These are phyloP conservation scores for Perkinsus olseni DNA, from an alignment of 169 alveolate genomes.

Conservation along the genomic window DNA sequence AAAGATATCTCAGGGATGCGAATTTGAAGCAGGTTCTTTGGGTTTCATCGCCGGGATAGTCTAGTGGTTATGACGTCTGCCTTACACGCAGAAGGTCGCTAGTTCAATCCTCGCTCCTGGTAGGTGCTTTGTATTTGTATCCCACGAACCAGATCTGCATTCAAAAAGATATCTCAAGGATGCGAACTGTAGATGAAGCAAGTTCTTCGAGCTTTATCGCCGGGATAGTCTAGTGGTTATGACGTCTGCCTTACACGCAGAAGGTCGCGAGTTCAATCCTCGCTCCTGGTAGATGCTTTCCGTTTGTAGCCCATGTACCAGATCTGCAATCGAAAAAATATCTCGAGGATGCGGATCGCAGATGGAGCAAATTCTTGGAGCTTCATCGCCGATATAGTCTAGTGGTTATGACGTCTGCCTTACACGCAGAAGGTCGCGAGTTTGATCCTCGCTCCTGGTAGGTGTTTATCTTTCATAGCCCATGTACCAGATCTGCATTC, in stretches of 20 bases:
- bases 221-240: conserved; percentile 54
- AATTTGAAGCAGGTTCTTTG: neutral
- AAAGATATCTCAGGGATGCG: no score
- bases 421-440: conserved; percentile 68
- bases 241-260: conserved; percentile 64
- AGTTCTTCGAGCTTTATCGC: no score
- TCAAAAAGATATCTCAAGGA: no score
- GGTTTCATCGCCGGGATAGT: neutral
- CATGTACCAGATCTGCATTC: no score
- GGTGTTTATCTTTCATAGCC: neutral
- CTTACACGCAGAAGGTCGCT: conserved; percentile 64
- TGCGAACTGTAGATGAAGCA: no score
- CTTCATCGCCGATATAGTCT: neutral
- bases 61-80: conserved; percentile 26
- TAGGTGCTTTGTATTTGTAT: neutral
- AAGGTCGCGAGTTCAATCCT: conserved; percentile 66
- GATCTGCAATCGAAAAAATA: no score
- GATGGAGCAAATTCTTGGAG: no score
- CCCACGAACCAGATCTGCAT: no score
- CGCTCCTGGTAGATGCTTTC: no score
- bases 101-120: conserved; percentile 53
- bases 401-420: conserved; percentile 59
- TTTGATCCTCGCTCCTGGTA: conserved; percentile 50
- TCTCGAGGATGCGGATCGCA: no score
- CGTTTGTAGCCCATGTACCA: no score